Evolutionary conservation across 1,284 basidiomycete species (phyloP).

Genomic region (Afroboletus lepidellus): DNA sequence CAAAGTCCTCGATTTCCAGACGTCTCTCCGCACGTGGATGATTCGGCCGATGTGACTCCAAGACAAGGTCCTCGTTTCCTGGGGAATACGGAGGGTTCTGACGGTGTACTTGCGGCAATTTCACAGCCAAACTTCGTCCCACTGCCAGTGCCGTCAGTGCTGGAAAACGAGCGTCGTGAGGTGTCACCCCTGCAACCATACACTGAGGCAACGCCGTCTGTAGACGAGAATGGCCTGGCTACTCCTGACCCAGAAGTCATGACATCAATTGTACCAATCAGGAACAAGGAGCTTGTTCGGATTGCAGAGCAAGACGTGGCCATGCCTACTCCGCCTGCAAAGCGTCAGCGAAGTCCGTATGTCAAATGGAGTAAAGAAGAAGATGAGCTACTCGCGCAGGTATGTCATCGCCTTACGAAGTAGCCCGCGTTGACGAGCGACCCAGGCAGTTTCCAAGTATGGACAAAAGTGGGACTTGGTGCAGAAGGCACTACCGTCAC

Average conservation of each 20-base stretch:
- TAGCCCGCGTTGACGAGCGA: neutral
- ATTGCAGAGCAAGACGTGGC: constrained; percentile 23
- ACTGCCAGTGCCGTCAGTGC: neutral
- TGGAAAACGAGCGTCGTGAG: constrained; percentile 6
- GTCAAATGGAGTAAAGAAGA: constrained; percentile 42
- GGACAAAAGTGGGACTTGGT: constrained; percentile 43
- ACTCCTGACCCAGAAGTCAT: neutral
- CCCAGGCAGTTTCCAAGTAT: constrained; percentile 38
- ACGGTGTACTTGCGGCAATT: neutral
- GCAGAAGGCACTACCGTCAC: constrained; percentile 38
- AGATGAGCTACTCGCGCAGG: constrained; percentile 39
- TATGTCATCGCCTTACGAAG: constrained; percentile 7
- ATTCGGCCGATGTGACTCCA: constrained; percentile 22
- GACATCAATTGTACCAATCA: neutral
- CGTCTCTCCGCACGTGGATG: constrained; percentile 2
- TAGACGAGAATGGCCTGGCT: neutral
- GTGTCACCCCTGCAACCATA: neutral
- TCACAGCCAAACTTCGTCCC: constrained; percentile 1
- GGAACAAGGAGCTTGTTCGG: constrained; percentile 26
- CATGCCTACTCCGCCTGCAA: constrained; percentile 5
- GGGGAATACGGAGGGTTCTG: neutral
- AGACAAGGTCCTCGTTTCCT: constrained; percentile 11
- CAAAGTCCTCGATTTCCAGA: neutral
- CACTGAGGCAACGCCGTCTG: constrained; percentile 8
- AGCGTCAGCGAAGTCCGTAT: constrained; percentile 39